A percentile compares a stretch with the other conserved stretches of the same genome.
Evolutionary conservation across 2,329 filamentous ascomycete genomes (phyloP).

Genomic region (Aspergillus quadrilineatus): DNA sequence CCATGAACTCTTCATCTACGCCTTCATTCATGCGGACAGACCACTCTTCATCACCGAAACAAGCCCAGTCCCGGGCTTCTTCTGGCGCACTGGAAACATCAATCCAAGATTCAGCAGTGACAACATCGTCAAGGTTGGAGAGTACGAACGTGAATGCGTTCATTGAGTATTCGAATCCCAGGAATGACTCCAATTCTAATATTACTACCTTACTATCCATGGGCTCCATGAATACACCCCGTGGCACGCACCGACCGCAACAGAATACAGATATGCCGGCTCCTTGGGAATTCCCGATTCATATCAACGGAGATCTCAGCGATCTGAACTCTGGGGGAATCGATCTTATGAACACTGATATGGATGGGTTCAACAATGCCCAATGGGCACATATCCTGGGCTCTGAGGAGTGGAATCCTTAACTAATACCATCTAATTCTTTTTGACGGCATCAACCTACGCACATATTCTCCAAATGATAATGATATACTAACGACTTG

Average conservation of each 20-base stretch:
- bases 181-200: background rate
- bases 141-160: conserved; percentile 10
- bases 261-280: conserved; percentile 25
- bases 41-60: conserved; percentile 16
- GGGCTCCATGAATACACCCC: conserved; percentile 19
- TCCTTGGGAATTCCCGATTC: conserved; percentile 30
- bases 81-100: background rate
- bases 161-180: conserved; percentile 15
- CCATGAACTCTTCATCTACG: conserved; percentile 10
- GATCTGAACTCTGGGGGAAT: conserved; percentile 14
- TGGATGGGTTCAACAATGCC: conserved; percentile 32
- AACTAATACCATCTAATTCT: background rate
- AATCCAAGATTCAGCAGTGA: background rate
- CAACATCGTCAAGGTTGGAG: background rate
- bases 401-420: conserved; percentile 20
- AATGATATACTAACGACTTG: background rate
- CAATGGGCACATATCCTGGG: conserved; percentile 38
- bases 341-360: conserved; percentile 21
- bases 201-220: conserved; percentile 18
- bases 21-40: conserved; percentile 7
- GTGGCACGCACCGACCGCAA: conserved; percentile 18
- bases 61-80: background rate
- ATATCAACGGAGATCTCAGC: conserved; percentile 13
- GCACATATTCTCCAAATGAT: background rate
- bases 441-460: background rate